A percentile compares a stretch with the other conserved stretches of the same genome.
phyloP scores from a whole-genome alignment of 2,329 filamentous ascomycete species.

The Cryphonectria japonica region DNA sequence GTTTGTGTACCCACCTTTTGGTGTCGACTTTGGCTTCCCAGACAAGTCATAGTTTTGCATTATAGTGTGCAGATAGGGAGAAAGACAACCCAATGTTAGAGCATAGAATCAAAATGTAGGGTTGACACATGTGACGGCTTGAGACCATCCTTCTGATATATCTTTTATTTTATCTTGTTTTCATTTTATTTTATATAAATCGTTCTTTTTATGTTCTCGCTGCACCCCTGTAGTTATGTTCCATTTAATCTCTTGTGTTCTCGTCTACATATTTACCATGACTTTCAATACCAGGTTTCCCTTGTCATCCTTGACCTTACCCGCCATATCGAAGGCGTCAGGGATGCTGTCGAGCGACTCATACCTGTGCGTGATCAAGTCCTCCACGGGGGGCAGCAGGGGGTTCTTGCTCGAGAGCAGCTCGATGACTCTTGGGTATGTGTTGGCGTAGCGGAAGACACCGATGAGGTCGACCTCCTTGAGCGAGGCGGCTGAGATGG shows the following conservation, averaged over 20 bases:
- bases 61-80: neutral
- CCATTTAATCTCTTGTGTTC: neutral
- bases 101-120: neutral
- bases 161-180: neutral
- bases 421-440: conserved; percentile 63
- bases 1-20: conserved; percentile 72
- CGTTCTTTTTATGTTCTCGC: neutral
- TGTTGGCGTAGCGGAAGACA: conserved; percentile 76
- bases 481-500: conserved; percentile 68
- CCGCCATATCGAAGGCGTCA: conserved; percentile 75
- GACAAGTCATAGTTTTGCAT: conserved; percentile 52
- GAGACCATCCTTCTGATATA: neutral
- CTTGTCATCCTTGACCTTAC: conserved; percentile 68
- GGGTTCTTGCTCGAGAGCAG: conserved; percentile 53
- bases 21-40: conserved; percentile 72
- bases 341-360: conserved; percentile 64
- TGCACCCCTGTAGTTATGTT: neutral
- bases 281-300: conserved; percentile 78
- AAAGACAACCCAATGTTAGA: neutral
- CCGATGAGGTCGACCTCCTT: conserved; percentile 74
- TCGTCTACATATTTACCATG: conserved; percentile 54
- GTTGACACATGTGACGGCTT: neutral
- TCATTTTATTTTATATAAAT: neutral
- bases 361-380: conserved; percentile 73
- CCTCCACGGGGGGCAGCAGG: conserved; percentile 65